These are phyloP conservation scores for Globisporangium parvum DNA, from an alignment of 352 stramenopile genomes.

Conservation along the genomic window DNA sequence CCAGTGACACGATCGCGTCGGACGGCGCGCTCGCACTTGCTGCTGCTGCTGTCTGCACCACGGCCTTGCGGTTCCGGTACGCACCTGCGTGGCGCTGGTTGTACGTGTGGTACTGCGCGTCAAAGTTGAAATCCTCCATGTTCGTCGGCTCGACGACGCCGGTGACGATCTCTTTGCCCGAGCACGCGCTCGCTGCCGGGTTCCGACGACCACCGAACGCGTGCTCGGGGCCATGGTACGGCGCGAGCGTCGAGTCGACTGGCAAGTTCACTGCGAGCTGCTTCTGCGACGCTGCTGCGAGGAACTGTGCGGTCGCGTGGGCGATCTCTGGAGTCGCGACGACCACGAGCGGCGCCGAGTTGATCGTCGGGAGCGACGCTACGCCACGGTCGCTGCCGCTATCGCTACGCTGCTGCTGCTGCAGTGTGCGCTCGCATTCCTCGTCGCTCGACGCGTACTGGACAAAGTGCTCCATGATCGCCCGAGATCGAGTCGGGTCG, in stretches of 20 bases:
- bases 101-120: constrained; percentile 75
- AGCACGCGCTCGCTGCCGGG: constrained; percentile 33
- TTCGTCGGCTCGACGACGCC: constrained; percentile 63
- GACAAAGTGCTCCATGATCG: constrained; percentile 37
- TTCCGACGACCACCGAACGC: constrained; percentile 20
- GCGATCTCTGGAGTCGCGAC: constrained; percentile 22
- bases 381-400: constrained; percentile 5
- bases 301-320: constrained; percentile 24
- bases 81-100: constrained; percentile 40
- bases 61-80: constrained; percentile 13
- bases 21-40: not conserved
- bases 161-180: constrained; percentile 70
- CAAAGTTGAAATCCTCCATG: constrained; percentile 76
- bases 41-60: no score
- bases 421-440: constrained; percentile 10
- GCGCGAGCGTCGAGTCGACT: constrained; percentile 55
- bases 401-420: not conserved
- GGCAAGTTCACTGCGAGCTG: constrained; percentile 61
- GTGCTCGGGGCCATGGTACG: constrained; percentile 35
- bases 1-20: constrained; percentile 19
- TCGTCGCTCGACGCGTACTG: constrained; percentile 51
- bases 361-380: constrained; percentile 32
- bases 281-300: constrained; percentile 26
- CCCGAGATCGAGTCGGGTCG: no score
- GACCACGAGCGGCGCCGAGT: constrained; percentile 46